A percentile compares a stretch with the other conserved stretches of the same genome.
phyloP scores from a whole-genome alignment of 2,329 filamentous ascomycete genomes.

The Aureobasidium sp. region DNA sequence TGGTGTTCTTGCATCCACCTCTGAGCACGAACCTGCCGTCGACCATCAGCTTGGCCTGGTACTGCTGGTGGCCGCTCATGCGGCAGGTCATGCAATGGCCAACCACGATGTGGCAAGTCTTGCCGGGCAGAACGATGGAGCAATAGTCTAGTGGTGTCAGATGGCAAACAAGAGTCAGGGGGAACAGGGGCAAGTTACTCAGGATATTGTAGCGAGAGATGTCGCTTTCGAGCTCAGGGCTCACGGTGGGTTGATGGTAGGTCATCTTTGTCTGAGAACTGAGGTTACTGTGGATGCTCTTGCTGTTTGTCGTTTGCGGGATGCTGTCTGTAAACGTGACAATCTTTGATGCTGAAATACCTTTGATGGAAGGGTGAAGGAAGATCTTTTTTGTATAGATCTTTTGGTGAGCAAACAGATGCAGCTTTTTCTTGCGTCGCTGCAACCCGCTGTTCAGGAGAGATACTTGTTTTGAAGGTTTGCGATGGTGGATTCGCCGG shows the following conservation, averaged over 20 bases:
- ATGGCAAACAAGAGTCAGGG: background rate
- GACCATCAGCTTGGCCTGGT: background rate
- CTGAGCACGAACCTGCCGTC: background rate
- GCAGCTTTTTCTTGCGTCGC: too few relatives aligned
- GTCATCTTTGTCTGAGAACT: background rate
- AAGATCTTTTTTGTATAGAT: too few relatives aligned
- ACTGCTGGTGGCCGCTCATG: background rate
- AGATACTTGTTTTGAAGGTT: too few relatives aligned
- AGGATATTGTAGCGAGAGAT: background rate
- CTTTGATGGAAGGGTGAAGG: too few relatives aligned
- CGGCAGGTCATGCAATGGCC: background rate
- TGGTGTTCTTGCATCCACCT: constrained; percentile 1
- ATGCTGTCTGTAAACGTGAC: too few relatives aligned
- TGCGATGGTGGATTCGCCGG: too few relatives aligned
- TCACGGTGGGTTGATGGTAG: background rate
- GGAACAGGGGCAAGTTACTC: background rate
- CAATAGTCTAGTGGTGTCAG: background rate
- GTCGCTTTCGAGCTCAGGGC: background rate
- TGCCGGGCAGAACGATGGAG: background rate
- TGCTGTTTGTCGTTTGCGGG: background rate
- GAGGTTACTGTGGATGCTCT: background rate
- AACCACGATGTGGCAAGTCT: background rate
- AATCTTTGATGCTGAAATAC: too few relatives aligned
- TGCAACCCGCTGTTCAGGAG: too few relatives aligned
- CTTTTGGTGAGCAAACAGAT: too few relatives aligned